Evolutionary conservation across 1,284 basidiomycete genomes (phyloP), one percentile per base, ranked within the genome.

Genomic region (Ganoderma sp.): DNA sequence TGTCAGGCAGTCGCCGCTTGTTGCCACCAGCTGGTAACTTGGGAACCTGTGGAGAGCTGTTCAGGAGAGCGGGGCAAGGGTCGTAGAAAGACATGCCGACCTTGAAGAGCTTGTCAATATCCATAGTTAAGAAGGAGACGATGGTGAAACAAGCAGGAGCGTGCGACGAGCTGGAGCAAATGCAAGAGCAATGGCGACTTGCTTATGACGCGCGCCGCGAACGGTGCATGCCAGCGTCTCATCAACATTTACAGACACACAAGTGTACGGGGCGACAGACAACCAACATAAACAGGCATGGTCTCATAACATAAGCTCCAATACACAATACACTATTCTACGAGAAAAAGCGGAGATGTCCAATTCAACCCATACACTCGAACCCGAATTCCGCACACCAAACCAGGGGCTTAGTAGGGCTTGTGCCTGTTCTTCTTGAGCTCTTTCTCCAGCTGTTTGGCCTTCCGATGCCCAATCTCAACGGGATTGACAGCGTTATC

Each of bases 381-480:
- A 58, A 28, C 3, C 22, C 25, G 10, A 19, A 8, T 12, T 37
- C 54, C 37, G 12, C 48, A 52, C 48, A 19, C 39, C 50, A 12
- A 32, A 22, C 6, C 28, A 52, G 14, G 28, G n/a, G 32, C 52
- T 74, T 79, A 93, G 78, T 93, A 93, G 25, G 90, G 91, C 77
- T 90, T 90, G 79, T 86, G 86, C 69, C 90, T 84, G 79, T 92
- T 94, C 85, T 91, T 91, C 87, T 93, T 93, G 79, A 93, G 75
- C 73, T 94, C 91, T 78, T 85, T 89, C 78, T 94, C 93, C 37
- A 95, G 81, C 77, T 91, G 87, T 75, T 89, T 90, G 10, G 95
- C 94, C 78, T 97, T 97, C 67, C 91, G 87, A 77, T 95, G 93
- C 0, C 96, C 97, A 73, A 98, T 97, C 78, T 97, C 93, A 67